These are phyloP conservation scores for Aspergillus cejpii DNA, from an alignment of 2,329 filamentous ascomycete genomes.

Conservation along the genomic window DNA sequence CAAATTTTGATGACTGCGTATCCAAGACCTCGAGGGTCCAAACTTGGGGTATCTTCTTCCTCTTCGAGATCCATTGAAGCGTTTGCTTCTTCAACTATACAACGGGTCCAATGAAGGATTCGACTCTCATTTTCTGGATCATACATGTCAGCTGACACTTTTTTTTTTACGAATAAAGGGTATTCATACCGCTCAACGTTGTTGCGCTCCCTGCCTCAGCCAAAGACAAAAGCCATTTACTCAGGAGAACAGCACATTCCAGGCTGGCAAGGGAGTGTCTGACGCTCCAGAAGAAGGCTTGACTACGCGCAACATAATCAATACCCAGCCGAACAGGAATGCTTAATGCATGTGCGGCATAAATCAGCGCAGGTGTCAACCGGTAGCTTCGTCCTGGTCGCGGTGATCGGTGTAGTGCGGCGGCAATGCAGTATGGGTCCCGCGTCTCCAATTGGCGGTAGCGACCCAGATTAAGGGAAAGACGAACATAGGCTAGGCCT, in stretches of 20 bases:
- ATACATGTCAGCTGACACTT: neutral
- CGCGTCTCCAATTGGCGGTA: slow-evolving; percentile 59
- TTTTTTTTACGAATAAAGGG: neutral
- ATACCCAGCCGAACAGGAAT: slow-evolving; percentile 42
- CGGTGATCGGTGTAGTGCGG: slow-evolving; percentile 54
- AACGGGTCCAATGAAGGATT: slow-evolving; percentile 29
- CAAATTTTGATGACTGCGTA: slow-evolving; percentile 28
- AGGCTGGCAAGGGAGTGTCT: slow-evolving; percentile 32
- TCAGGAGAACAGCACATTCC: slow-evolving; percentile 38
- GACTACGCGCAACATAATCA: slow-evolving; percentile 32
- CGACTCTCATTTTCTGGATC: slow-evolving; percentile 27
- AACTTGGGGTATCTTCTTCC: slow-evolving; percentile 17
- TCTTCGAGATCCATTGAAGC: slow-evolving; percentile 28
- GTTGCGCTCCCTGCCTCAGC: slow-evolving; percentile 23
- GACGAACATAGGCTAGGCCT: slow-evolving; percentile 29
- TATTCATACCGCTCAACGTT: slow-evolving; percentile 23
- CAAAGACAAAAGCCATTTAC: slow-evolving; percentile 41
- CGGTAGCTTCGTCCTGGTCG: slow-evolving; percentile 54
- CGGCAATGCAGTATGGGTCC: slow-evolving; percentile 56
- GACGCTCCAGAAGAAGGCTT: slow-evolving; percentile 36
- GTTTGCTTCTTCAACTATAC: slow-evolving; percentile 31
- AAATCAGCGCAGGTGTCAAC: slow-evolving; percentile 58
- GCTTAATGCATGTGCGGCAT: slow-evolving; percentile 62
- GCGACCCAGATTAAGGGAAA: slow-evolving; percentile 49
- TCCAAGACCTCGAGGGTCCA: slow-evolving; percentile 24